Percentiles rank a stretch among this genome's conserved stretches.
Conservation (phyloP, 257 asterid species). For the Primulina huaijiensis region DNA sequence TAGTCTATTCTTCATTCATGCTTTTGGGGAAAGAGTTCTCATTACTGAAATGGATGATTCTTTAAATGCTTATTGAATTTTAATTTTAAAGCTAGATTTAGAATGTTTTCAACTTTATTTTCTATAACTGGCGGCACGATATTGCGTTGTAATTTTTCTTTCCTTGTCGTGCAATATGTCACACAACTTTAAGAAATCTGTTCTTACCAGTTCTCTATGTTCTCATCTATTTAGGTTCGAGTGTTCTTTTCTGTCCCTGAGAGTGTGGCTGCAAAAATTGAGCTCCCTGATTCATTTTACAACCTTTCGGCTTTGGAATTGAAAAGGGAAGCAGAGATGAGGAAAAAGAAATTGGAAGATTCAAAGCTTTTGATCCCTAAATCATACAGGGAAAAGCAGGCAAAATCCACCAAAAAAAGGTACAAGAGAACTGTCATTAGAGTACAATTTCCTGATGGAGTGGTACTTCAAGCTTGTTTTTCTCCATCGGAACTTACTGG, state of each 20-base stretch:
- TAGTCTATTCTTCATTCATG: neutral
- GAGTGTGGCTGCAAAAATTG: conserved; percentile 75
- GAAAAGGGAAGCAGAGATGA: conserved; percentile 72
- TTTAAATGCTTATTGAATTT: neutral
- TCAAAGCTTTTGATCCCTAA: conserved; percentile 88
- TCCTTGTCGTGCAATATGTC: neutral
- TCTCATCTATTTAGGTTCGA: conserved; percentile 44
- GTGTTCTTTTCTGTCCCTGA: conserved; percentile 91
- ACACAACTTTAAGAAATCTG: conserved; percentile 5
- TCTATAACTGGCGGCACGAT: neutral
- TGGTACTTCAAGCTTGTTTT: conserved; percentile 86
- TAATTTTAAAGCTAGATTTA: neutral
- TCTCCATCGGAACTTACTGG: conserved; percentile 68
- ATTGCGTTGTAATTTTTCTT: conserved; percentile 3
- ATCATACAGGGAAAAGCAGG: conserved; percentile 85
- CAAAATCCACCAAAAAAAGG: conserved; percentile 69
- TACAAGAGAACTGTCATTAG: conserved; percentile 68
- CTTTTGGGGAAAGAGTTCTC: neutral
- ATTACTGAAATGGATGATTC: neutral
- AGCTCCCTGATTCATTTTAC: conserved; percentile 81
- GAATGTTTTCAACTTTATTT: neutral
- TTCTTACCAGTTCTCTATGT: conserved; percentile 12
- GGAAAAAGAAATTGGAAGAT: conserved; percentile 75
- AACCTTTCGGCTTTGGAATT: conserved; percentile 66
- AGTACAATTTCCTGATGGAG: conserved; percentile 89